These are phyloP conservation scores for Geopyxis carbonaria DNA, from an alignment of 495 filamentous ascomycete genomes.

Conservation along the genomic window DNA sequence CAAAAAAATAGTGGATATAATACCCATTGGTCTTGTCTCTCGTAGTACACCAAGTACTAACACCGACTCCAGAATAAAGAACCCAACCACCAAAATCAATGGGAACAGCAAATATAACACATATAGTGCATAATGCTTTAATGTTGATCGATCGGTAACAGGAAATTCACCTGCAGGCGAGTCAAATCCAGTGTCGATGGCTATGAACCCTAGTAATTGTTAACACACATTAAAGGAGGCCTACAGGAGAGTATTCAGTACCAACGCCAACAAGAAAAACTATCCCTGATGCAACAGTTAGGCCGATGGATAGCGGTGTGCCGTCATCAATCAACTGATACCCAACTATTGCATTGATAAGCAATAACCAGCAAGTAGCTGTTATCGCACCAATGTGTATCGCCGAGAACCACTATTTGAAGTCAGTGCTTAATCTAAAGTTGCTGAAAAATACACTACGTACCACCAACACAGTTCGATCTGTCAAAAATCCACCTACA, in stretches of 20 bases:
- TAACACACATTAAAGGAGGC: too few species aligned
- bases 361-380: slow-evolving; percentile 74
- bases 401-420: slow-evolving; percentile 65
- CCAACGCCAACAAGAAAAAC: slow-evolving; percentile 76
- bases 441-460: neutral
- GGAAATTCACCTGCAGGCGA: slow-evolving; percentile 61
- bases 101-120: slow-evolving; percentile 85
- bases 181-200: slow-evolving; percentile 76
- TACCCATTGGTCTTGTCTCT: slow-evolving; percentile 74
- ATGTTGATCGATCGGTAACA: slow-evolving; percentile 35
- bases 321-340: slow-evolving; percentile 91
- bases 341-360: slow-evolving; percentile 83
- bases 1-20: neutral
- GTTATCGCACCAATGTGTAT: slow-evolving; percentile 80
- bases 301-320: slow-evolving; percentile 61
- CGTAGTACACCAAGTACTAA: slow-evolving; percentile 72
- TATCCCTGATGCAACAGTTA: slow-evolving; percentile 51
- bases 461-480: slow-evolving; percentile 18
- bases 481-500: slow-evolving; percentile 52
- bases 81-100: slow-evolving; percentile 68
- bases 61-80: slow-evolving; percentile 63
- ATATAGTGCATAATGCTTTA: slow-evolving; percentile 74
- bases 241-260: too few species aligned
- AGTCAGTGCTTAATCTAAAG: neutral
- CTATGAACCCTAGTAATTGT: slow-evolving; percentile 57